Evolutionary conservation across 371 early-diverging fungal genomes (phyloP).

Genomic region (Mucor saturninus): DNA sequence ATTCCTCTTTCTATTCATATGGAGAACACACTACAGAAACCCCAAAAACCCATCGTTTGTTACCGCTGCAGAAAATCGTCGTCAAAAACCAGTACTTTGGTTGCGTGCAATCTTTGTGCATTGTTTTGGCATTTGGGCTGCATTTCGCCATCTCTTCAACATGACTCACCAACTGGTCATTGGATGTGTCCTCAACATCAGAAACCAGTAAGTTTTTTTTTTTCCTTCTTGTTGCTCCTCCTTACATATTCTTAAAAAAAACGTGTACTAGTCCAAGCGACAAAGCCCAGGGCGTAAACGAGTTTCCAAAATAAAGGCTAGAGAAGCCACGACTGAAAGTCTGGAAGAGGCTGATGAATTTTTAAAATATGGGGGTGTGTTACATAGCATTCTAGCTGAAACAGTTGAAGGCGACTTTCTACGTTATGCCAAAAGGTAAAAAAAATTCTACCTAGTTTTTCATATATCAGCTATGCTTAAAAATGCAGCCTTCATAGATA

Average conservation of each 20-base stretch:
- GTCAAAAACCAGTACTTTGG: slow-evolving; percentile 39
- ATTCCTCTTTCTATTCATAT: no score
- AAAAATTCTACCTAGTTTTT: background rate
- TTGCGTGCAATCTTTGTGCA: slow-evolving; percentile 80
- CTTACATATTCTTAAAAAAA: background rate
- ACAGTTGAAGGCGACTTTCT: slow-evolving; percentile 54
- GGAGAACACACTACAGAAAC: background rate
- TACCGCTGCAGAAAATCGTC: slow-evolving; percentile 65
- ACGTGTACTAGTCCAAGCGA: slow-evolving; percentile 3
- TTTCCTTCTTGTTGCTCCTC: background rate
- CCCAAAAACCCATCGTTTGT: slow-evolving; percentile 32
- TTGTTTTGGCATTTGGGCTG: slow-evolving; percentile 88
- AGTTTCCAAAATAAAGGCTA: background rate
- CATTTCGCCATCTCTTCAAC: slow-evolving; percentile 66
- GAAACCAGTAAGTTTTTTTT: slow-evolving; percentile 42
- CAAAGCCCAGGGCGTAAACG: background rate
- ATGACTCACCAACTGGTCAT: slow-evolving; percentile 56
- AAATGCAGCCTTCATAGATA: background rate
- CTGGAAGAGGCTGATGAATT: slow-evolving; percentile 24
- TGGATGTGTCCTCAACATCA: slow-evolving; percentile 93
- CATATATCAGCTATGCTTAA: background rate
- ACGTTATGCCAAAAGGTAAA: slow-evolving; percentile 31
- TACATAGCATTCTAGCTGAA: slow-evolving; percentile 46
- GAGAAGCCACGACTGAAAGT: slow-evolving; percentile 1
- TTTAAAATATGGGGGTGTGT: slow-evolving; percentile 32